A percentile compares a stretch with the other conserved stretches of the same genome.
These are phyloP conservation scores for Aciculosporium take DNA, from an alignment of 2,329 filamentous ascomycete genomes.

Conservation along the genomic window DNA sequence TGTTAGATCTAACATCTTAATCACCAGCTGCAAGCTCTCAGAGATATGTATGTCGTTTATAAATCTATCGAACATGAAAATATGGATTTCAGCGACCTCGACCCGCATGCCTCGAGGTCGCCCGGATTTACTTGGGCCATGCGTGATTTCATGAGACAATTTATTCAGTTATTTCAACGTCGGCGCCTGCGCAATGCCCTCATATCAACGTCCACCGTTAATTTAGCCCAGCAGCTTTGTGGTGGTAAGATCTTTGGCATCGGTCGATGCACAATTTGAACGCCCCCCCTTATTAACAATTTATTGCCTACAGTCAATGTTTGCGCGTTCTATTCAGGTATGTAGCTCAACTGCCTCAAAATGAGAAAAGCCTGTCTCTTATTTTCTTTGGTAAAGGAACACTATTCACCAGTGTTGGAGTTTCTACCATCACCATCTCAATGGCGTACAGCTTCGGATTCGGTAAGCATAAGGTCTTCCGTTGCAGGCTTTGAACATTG, in stretches of 20 bases:
- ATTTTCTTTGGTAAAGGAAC: slow-evolving; percentile 9
- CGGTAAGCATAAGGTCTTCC: slow-evolving; percentile 11
- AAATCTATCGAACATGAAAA: slow-evolving; percentile 18
- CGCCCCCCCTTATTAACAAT: background rate
- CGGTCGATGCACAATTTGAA: background rate
- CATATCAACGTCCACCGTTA: slow-evolving; percentile 18
- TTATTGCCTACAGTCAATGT: slow-evolving; percentile 19
- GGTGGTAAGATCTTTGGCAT: slow-evolving; percentile 11
- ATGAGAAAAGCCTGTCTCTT: background rate
- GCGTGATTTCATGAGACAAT: slow-evolving; percentile 15
- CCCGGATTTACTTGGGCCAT: slow-evolving; percentile 16
- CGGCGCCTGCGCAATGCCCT: slow-evolving; percentile 19
- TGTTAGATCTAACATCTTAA: background rate
- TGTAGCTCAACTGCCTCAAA: background rate
- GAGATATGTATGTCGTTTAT: slow-evolving; percentile 27
- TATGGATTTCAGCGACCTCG: slow-evolving; percentile 12
- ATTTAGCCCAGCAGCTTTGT: slow-evolving; percentile 20
- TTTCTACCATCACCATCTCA: slow-evolving; percentile 4
- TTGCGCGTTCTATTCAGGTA: slow-evolving; percentile 31
- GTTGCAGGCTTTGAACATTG: background rate
- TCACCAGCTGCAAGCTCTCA: slow-evolving; percentile 23
- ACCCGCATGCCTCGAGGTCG: slow-evolving; percentile 10
- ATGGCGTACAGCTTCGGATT: slow-evolving; percentile 19
- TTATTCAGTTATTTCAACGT: slow-evolving; percentile 14
- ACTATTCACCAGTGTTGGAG: slow-evolving; percentile 13